phyloP scores from a whole-genome alignment of 352 stramenopile species.

The Pythium chondricola region DNA sequence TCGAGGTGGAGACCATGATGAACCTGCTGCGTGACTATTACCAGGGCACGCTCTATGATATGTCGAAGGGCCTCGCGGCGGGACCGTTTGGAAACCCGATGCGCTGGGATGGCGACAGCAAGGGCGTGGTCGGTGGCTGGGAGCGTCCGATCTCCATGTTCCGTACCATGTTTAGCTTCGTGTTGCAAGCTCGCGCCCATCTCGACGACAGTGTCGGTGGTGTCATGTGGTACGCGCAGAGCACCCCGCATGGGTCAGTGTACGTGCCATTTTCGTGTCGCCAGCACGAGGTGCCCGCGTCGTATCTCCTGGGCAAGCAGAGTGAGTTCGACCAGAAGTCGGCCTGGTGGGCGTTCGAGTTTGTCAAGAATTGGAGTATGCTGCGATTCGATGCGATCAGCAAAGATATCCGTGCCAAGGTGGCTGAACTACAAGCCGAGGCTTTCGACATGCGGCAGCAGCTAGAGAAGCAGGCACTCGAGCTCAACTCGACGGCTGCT shows the following conservation, averaged over 20 bases:
- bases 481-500: constrained; percentile 13
- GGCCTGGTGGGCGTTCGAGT: constrained; percentile 68
- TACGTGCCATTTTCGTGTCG: constrained; percentile 49
- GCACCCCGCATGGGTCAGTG: constrained; percentile 40
- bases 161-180: constrained; percentile 77
- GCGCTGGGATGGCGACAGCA: constrained; percentile 50
- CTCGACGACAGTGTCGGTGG: constrained; percentile 30
- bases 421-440: constrained; percentile 26
- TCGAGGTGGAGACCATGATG: constrained; percentile 60
- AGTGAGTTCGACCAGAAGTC: constrained; percentile 41
- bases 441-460: constrained; percentile 23
- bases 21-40: constrained; percentile 81
- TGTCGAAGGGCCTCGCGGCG: constrained; percentile 59
- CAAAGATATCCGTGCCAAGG: constrained; percentile 29
- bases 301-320: constrained; percentile 49
- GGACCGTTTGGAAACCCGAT: constrained; percentile 86
- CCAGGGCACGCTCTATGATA: constrained; percentile 72
- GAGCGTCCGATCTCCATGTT: constrained; percentile 87
- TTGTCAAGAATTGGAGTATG: constrained; percentile 73
- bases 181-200: constrained; percentile 27
- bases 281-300: constrained; percentile 30
- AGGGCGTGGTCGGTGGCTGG: constrained; percentile 48
- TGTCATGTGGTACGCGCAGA: constrained; percentile 47
- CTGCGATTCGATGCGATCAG: constrained; percentile 53
- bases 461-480: constrained; percentile 21